Percentiles rank a stretch among this genome's conserved stretches.
These are phyloP conservation scores for Phytophthora europaea DNA, from an alignment of 352 stramenopile genomes.

Conservation along the genomic window DNA sequence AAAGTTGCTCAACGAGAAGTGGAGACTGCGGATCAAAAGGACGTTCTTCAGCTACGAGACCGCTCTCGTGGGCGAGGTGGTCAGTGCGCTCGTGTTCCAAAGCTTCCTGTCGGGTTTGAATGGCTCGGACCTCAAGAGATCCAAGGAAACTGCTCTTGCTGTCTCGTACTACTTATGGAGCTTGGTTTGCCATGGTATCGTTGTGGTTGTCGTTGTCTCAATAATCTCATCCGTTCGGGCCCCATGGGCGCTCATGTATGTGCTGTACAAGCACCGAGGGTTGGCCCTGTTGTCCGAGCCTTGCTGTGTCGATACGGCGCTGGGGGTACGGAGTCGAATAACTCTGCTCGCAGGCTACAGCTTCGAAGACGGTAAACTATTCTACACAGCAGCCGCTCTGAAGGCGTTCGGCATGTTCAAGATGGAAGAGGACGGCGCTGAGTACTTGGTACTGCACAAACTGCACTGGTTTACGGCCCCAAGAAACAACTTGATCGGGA, in stretches of 20 bases:
- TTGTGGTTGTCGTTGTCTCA: not conserved
- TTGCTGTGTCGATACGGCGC: constrained; percentile 12
- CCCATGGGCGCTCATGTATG: constrained; percentile 3
- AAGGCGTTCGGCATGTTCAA: constrained; percentile 17
- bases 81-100: constrained; percentile 10
- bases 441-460: constrained; percentile 21
- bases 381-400: constrained; percentile 15
- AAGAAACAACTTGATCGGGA: constrained; percentile 5
- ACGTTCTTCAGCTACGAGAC: constrained; percentile 23
- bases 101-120: constrained; percentile 13
- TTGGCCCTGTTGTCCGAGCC: constrained; percentile 1
- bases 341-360: constrained; percentile 9
- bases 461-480: constrained; percentile 20
- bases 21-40: constrained; percentile 12
- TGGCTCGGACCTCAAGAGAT: constrained; percentile 11
- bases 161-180: constrained; percentile 20
- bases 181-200: constrained; percentile 17
- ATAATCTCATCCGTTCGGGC: constrained; percentile 5
- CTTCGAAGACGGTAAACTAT: constrained; percentile 3
- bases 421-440: constrained; percentile 13
- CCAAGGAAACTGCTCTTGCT: constrained; percentile 2
- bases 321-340: constrained; percentile 4
- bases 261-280: constrained; percentile 7
- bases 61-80: constrained; percentile 16
- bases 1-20: constrained; percentile 6